Percentiles rank a stretch among this genome's conserved stretches.
These are phyloP conservation scores for Salvia sclarea DNA, from an alignment of 305 asterid species.

Conservation along the genomic window DNA sequence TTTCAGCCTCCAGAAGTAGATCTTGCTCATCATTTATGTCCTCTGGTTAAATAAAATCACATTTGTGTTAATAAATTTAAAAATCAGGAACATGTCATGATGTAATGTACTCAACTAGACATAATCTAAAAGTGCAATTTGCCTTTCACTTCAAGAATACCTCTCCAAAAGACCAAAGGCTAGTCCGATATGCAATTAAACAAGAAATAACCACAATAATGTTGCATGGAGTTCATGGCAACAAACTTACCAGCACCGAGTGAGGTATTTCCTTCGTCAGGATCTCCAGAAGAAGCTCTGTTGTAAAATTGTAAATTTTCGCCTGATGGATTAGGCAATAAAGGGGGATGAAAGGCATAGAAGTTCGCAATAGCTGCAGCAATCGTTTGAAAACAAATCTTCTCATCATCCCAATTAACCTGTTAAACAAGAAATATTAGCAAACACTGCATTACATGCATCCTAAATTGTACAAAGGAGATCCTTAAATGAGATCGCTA, in stretches of 20 bases:
- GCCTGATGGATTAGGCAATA: slow-evolving; percentile 88
- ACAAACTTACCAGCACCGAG: slow-evolving; percentile 45
- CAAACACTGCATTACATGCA: slow-evolving; percentile 17
- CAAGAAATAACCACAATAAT: slow-evolving; percentile 1
- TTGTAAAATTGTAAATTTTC: slow-evolving; percentile 72
- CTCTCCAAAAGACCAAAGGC: neutral
- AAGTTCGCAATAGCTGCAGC: slow-evolving; percentile 94
- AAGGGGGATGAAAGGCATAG: slow-evolving; percentile 92
- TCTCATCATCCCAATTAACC: slow-evolving; percentile 95
- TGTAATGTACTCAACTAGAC: neutral
- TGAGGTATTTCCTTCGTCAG: slow-evolving; percentile 43
- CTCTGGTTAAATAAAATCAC: slow-evolving; percentile 43
- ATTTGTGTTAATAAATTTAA: slow-evolving; percentile 13
- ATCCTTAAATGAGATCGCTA: neutral
- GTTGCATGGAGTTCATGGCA: slow-evolving; percentile 14
- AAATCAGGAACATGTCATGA: slow-evolving; percentile 3
- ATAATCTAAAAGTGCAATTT: neutral
- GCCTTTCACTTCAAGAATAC: slow-evolving; percentile 1
- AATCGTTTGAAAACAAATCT: slow-evolving; percentile 78
- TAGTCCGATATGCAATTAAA: slow-evolving; percentile 4
- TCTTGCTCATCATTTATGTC: slow-evolving; percentile 57
- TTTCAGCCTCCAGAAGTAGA: slow-evolving; percentile 79
- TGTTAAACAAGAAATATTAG: slow-evolving; percentile 36
- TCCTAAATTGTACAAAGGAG: slow-evolving; percentile 4
- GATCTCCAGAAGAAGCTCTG: slow-evolving; percentile 45